Conservation (phyloP, 495 filamentous ascomycete genomes). For the Sordaria brevicollis region DNA sequence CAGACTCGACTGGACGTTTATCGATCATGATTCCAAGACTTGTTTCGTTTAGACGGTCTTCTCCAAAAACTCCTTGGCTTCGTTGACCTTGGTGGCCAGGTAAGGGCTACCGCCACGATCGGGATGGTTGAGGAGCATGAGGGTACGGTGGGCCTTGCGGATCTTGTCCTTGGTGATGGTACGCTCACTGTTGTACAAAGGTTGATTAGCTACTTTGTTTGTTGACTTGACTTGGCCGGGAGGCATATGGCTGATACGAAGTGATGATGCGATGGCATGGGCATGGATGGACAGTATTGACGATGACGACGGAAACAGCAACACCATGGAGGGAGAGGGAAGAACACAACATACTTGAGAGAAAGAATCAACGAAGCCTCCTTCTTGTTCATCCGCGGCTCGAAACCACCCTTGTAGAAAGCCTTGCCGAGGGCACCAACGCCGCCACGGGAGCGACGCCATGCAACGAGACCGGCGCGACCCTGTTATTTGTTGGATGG, state of each 20-base stretch:
- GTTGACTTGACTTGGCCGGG: not conserved
- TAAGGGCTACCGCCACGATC: constrained; percentile 96
- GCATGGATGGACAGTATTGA: not conserved
- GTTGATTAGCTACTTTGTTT: not conserved
- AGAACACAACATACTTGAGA: constrained; percentile 55
- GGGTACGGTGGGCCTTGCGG: constrained; percentile 87
- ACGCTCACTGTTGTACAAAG: constrained; percentile 51
- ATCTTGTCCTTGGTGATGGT: constrained; percentile 81
- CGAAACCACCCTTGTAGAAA: constrained; percentile 97
- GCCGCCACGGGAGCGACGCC: constrained; percentile 70
- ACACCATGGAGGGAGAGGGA: not conserved
- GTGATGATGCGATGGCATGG: too few species aligned
- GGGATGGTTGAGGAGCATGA: constrained; percentile 97
- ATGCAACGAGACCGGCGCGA: constrained; percentile 80
- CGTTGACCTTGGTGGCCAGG: constrained; percentile 93
- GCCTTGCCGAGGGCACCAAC: constrained; percentile 71
- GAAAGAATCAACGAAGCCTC: constrained; percentile 90
- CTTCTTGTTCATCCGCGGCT: constrained; percentile 79
- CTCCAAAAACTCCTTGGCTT: constrained; percentile 93
- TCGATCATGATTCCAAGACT: not conserved
- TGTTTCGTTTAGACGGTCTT: constrained; percentile 35
- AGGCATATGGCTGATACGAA: too few species aligned
- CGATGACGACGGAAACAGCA: not conserved
- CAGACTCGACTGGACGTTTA: not conserved
- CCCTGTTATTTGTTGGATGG: constrained; percentile 43